A percentile compares a stretch with the other conserved stretches of the same genome.
phyloP scores from a whole-genome alignment of 352 stramenopile genomes.

The Saprolegnia parasitica region DNA sequence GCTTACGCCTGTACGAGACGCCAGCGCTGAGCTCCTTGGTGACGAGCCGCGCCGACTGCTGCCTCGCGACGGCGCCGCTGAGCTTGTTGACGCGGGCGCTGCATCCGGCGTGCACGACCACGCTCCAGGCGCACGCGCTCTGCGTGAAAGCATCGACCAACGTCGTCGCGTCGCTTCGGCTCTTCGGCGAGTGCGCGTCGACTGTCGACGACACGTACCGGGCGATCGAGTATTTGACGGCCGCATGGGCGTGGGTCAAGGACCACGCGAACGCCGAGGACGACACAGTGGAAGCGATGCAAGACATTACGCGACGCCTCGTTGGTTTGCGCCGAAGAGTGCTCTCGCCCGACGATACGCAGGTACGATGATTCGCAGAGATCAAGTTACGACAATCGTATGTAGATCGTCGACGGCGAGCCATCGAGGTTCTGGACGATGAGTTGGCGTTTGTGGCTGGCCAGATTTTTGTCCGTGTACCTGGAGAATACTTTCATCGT shows the following conservation, averaged over 20 bases:
- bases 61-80: slow-evolving; percentile 37
- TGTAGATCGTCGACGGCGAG: slow-evolving; percentile 1
- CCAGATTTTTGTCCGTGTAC: neutral
- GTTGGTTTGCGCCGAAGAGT: neutral
- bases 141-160: slow-evolving; percentile 38
- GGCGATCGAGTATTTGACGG: slow-evolving; percentile 34
- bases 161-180: slow-evolving; percentile 42
- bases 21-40: slow-evolving; percentile 33
- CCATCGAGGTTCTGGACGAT: neutral
- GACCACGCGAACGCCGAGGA: neutral
- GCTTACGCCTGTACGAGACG: slow-evolving; percentile 47
- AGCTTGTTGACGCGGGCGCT: slow-evolving; percentile 21
- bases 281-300: neutral
- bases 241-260: neutral
- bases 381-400: neutral
- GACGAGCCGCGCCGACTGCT: slow-evolving; percentile 36
- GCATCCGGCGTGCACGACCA: slow-evolving; percentile 41
- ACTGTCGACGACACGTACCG: slow-evolving; percentile 49
- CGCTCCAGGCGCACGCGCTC: slow-evolving; percentile 37
- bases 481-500: neutral
- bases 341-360: slow-evolving; percentile 9
- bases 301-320: slow-evolving; percentile 12
- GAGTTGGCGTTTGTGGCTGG: slow-evolving; percentile 5
- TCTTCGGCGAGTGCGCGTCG: slow-evolving; percentile 42
- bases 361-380: slow-evolving; percentile 1